A percentile compares a stretch with the other conserved stretches of the same genome.
These are phyloP conservation scores for Alternaria sp. DNA, from an alignment of 2,329 filamentous ascomycete species.

Conservation along the genomic window DNA sequence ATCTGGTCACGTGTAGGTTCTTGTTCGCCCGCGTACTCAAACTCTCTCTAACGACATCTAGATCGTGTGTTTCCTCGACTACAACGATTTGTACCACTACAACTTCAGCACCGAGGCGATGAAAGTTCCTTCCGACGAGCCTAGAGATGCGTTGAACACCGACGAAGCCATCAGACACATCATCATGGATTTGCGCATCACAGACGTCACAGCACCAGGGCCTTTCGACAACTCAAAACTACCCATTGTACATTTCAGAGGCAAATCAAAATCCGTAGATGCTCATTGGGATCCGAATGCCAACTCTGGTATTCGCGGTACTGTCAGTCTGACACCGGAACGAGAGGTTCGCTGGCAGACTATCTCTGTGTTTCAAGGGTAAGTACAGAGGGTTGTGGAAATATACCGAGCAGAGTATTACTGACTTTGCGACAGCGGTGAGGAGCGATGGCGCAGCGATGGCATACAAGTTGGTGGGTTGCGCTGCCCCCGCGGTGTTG, in stretches of 20 bases:
- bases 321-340: slow-evolving; percentile 68
- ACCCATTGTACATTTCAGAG: slow-evolving; percentile 73
- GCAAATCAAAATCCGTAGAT: slow-evolving; percentile 67
- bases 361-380: slow-evolving; percentile 65
- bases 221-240: slow-evolving; percentile 63
- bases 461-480: slow-evolving; percentile 75
- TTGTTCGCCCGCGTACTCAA: neutral
- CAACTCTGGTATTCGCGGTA: slow-evolving; percentile 69
- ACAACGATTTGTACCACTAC: slow-evolving; percentile 69
- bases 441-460: slow-evolving; percentile 79
- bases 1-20: slow-evolving; percentile 70
- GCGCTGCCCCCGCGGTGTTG: slow-evolving; percentile 68
- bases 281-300: slow-evolving; percentile 72
- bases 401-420: slow-evolving; percentile 13
- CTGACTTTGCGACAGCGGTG: slow-evolving; percentile 55
- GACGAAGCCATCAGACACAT: slow-evolving; percentile 75
- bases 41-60: slow-evolving; percentile 23
- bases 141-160: slow-evolving; percentile 62
- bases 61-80: slow-evolving; percentile 55
- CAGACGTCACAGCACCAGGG: slow-evolving; percentile 63
- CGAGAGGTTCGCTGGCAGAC: slow-evolving; percentile 79
- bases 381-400: slow-evolving; percentile 15
- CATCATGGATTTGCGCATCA: slow-evolving; percentile 69
- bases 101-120: slow-evolving; percentile 65
- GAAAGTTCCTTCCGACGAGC: slow-evolving; percentile 44